Percentiles rank a stretch among this genome's conserved stretches.
Conservation (phyloP, 257 asterid species). For the Coffea eugenioides region DNA sequence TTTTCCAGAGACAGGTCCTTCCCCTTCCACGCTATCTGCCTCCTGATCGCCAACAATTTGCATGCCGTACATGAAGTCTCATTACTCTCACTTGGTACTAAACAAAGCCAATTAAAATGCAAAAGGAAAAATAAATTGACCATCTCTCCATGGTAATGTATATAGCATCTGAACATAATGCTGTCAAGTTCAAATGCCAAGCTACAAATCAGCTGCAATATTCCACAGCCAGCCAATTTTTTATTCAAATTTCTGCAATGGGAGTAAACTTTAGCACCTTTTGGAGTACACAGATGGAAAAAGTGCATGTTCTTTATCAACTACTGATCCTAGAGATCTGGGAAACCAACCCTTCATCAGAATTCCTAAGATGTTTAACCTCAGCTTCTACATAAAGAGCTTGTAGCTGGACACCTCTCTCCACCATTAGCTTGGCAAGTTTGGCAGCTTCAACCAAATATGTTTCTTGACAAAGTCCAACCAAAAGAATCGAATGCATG, state of each 20-base stretch:
- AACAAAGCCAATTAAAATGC: not conserved
- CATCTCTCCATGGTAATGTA: not conserved
- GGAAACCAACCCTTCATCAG: slow-evolving; percentile 49
- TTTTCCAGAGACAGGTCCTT: not conserved
- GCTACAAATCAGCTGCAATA: not conserved
- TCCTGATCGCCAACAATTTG: not conserved
- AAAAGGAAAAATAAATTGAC: not conserved
- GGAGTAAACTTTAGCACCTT: too few relatives aligned
- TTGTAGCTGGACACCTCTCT: slow-evolving; percentile 34
- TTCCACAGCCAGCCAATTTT: not conserved
- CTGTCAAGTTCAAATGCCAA: not conserved
- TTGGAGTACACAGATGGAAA: not conserved
- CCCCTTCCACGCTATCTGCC: not conserved
- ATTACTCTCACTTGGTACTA: not conserved
- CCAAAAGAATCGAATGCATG: slow-evolving; percentile 46
- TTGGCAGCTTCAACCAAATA: slow-evolving; percentile 47
- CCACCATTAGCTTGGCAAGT: slow-evolving; percentile 45
- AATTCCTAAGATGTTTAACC: slow-evolving; percentile 27
- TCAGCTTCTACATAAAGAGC: slow-evolving; percentile 29
- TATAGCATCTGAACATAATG: not conserved
- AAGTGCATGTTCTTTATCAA: slow-evolving; percentile 5
- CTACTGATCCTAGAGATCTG: slow-evolving; percentile 19
- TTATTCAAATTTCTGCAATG: not conserved
- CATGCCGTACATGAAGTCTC: not conserved
- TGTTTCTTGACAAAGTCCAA: slow-evolving; percentile 49